Conservation (phyloP, 768 basidiomycete species). For the Coprinellus aureogranulatus region DNA sequence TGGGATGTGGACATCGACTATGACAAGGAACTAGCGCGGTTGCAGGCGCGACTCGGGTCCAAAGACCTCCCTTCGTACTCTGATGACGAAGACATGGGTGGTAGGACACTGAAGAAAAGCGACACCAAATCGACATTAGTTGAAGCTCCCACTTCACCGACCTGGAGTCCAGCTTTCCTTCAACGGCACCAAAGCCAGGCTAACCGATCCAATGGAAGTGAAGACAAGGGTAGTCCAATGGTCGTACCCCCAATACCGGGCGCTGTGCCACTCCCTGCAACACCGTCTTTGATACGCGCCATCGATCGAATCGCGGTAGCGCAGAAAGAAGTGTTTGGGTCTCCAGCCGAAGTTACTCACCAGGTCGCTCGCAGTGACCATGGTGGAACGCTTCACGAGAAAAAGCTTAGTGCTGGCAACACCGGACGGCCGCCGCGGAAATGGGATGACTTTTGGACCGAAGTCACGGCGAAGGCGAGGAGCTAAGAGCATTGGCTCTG, state of each 20-base stretch:
- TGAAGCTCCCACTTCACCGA: constrained; percentile 8
- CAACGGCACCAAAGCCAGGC: constrained; percentile 29
- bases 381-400: no score
- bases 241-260: constrained; percentile 13
- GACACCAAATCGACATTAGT: constrained; percentile 4
- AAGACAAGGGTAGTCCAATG: constrained; percentile 1
- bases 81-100: constrained; percentile 47
- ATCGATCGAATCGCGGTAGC: constrained; percentile 59
- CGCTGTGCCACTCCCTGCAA: constrained; percentile 50
- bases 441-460: constrained; percentile 38
- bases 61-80: constrained; percentile 29
- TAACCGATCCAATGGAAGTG: no score
- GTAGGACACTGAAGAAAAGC: constrained; percentile 11
- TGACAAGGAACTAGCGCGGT: constrained; percentile 40
- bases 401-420: no score
- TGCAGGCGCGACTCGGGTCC: constrained; percentile 26
- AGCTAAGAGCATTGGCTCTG: neutral
- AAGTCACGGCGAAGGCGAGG: constrained; percentile 28
- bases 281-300: constrained; percentile 62
- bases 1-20: constrained; percentile 26
- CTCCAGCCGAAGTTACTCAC: neutral
- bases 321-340: constrained; percentile 48
- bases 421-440: constrained; percentile 15
- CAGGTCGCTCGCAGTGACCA: no score
- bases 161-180: constrained; percentile 54